Evolutionary conservation across 2,329 filamentous ascomycete species (phyloP).

Genomic region (Fusarium setosum): DNA sequence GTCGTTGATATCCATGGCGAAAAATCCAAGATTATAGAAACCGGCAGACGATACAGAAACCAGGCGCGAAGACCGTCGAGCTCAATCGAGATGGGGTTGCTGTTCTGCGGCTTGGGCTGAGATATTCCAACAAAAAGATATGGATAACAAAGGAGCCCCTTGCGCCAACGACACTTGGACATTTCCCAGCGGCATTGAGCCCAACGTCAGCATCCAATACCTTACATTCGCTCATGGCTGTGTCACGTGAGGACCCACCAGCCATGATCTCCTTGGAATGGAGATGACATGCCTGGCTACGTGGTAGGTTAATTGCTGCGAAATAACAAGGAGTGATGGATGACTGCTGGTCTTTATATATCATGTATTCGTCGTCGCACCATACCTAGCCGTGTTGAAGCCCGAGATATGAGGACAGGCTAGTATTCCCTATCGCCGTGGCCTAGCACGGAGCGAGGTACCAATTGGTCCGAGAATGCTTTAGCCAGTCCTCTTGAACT

Average conservation of each 20-base stretch:
- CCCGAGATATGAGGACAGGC: too few relatives aligned
- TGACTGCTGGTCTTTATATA: too few relatives aligned
- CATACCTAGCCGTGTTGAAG: too few relatives aligned
- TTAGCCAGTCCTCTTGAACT: too few relatives aligned
- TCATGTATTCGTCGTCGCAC: too few relatives aligned
- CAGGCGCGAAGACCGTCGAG: conserved; percentile 6
- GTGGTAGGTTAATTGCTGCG: too few relatives aligned
- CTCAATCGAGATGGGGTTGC: conserved; percentile 17
- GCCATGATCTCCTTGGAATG: background rate
- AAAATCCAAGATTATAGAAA: conserved; percentile 30
- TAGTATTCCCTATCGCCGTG: too few relatives aligned
- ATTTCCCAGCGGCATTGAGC: conserved; percentile 29
- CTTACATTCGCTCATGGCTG: background rate
- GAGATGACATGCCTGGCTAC: too few relatives aligned
- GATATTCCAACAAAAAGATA: conserved; percentile 27
- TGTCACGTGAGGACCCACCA: conserved; percentile 24
- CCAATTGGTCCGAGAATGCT: too few relatives aligned
- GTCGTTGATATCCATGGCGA: conserved; percentile 84
- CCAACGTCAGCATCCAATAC: conserved; percentile 37
- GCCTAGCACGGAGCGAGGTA: too few relatives aligned
- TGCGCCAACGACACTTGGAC: conserved; percentile 46
- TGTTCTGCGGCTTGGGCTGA: conserved; percentile 11
- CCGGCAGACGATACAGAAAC: conserved; percentile 1
- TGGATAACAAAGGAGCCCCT: conserved; percentile 36
- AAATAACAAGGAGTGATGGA: too few relatives aligned